Conservation (phyloP, 1,284 basidiomycete genomes). For the Grifola frondosa region DNA sequence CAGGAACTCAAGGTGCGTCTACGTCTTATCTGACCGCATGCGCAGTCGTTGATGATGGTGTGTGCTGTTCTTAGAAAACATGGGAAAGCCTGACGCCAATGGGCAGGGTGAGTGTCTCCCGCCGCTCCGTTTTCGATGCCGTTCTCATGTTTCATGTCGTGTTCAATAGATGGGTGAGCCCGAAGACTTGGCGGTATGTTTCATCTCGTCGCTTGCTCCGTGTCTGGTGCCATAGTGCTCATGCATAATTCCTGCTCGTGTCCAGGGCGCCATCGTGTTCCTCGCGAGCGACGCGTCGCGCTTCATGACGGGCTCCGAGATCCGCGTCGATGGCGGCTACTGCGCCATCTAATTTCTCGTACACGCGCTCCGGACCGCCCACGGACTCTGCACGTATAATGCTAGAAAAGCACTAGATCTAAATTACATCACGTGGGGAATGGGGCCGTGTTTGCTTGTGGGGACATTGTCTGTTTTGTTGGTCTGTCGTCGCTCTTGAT, state of each 20-base stretch:
- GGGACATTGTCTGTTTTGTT: background rate
- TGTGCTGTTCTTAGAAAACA: conserved; percentile 54
- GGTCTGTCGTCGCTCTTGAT: too few relatives aligned
- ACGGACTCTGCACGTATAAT: background rate
- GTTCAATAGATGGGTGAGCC: conserved; percentile 68
- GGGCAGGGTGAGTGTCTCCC: conserved; percentile 62
- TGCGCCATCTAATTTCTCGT: conserved; percentile 67
- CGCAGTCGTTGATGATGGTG: conserved; percentile 9
- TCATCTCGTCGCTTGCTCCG: background rate
- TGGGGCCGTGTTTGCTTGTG: too few relatives aligned
- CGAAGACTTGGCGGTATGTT: conserved; percentile 67
- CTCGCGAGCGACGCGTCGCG: conserved; percentile 82
- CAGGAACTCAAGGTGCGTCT: conserved; percentile 64
- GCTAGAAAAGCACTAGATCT: too few relatives aligned
- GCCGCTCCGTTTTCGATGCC: too few relatives aligned
- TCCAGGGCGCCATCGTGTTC: conserved; percentile 80
- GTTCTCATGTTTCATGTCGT: too few relatives aligned
- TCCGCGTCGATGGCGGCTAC: conserved; percentile 87
- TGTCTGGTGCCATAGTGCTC: background rate
- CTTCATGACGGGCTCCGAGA: conserved; percentile 84
- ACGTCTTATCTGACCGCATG: background rate
- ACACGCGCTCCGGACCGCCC: background rate
- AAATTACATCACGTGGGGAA: too few relatives aligned
- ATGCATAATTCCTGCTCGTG: background rate
- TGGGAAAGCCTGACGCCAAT: conserved; percentile 93